Evolutionary conservation across 257 asterid species (phyloP).

Genomic region (Lantana camara): DNA sequence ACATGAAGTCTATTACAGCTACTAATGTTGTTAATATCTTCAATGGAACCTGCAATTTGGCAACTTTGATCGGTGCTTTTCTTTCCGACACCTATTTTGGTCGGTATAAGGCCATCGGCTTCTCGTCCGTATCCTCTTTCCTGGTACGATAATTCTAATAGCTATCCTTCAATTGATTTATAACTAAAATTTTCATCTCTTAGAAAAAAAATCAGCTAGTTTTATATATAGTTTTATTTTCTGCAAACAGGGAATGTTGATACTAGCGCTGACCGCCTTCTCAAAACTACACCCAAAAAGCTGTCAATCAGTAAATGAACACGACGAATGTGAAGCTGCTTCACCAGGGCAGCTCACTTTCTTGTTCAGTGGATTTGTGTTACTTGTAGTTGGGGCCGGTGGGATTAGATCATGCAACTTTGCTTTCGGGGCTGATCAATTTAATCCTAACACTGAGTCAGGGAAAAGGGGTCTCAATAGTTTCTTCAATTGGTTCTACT

Average conservation of each 20-base stretch:
- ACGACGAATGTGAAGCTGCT: slow-evolving; percentile 19
- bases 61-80: slow-evolving; percentile 42
- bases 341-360: slow-evolving; percentile 31
- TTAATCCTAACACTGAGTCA: slow-evolving; percentile 42
- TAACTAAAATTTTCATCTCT: no score
- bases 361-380: slow-evolving; percentile 24
- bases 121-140: slow-evolving; percentile 42
- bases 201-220: no score
- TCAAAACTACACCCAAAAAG: slow-evolving; percentile 28
- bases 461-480: slow-evolving; percentile 35
- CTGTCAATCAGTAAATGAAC: slow-evolving; percentile 14
- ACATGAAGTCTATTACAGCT: slow-evolving; percentile 41
- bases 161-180: no score
- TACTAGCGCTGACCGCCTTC: slow-evolving; percentile 33
- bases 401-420: slow-evolving; percentile 46
- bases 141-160: no score
- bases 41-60: slow-evolving; percentile 43
- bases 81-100: slow-evolving; percentile 45
- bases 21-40: slow-evolving; percentile 36
- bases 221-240: neutral
- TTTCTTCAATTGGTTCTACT: slow-evolving; percentile 47
- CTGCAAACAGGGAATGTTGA: slow-evolving; percentile 37
- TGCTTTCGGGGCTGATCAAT: slow-evolving; percentile 48
- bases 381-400: slow-evolving; percentile 35
- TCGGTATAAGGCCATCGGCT: slow-evolving; percentile 37